phyloP scores from a whole-genome alignment of 2,329 filamentous ascomycete genomes.

The Alternaria panax region DNA sequence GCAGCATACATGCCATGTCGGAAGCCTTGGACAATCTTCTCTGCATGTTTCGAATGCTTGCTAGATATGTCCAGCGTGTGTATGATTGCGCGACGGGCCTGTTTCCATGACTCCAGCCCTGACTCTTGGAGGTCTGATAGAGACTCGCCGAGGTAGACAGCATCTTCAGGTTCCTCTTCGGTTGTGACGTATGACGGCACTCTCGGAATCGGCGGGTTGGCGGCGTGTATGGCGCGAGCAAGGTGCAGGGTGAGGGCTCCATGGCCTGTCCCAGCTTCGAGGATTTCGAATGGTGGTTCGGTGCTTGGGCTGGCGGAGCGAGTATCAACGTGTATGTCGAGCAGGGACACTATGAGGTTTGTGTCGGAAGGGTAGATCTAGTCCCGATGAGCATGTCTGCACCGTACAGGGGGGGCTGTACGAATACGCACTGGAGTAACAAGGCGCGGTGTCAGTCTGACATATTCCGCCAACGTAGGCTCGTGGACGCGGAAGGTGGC shows the following conservation, averaged over 20 bases:
- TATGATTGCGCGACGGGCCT: conserved; percentile 69
- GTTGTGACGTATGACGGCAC: conserved; percentile 16
- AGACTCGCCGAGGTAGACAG: conserved; percentile 43
- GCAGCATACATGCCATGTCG: conserved; percentile 72
- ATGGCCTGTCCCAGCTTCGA: conserved; percentile 87
- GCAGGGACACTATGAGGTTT: conserved; percentile 74
- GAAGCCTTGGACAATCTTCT: conserved; percentile 70
- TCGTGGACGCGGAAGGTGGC: conserved; percentile 64
- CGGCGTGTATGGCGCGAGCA: conserved; percentile 76
- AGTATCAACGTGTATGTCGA: conserved; percentile 72
- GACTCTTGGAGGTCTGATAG: conserved; percentile 41
- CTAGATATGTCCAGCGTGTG: conserved; percentile 74
- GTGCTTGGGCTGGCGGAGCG: conserved; percentile 43
- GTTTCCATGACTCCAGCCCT: conserved; percentile 48
- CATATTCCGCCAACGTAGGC: conserved; percentile 77
- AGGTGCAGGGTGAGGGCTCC: conserved; percentile 79
- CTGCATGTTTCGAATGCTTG: conserved; percentile 69
- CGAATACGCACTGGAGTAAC: conserved; percentile 72
- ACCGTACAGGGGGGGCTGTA: background rate
- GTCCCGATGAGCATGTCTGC: conserved; percentile 11
- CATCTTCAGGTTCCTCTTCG: conserved; percentile 36
- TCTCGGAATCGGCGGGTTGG: conserved; percentile 64
- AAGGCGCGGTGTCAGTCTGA: conserved; percentile 69
- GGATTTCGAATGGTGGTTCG: conserved; percentile 69
- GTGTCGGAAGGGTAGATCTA: conserved; percentile 79